Evolutionary conservation across 1,284 basidiomycete species (phyloP), one percentile per base, ranked within the genome.

Genomic region (Malassezia caprae): DNA sequence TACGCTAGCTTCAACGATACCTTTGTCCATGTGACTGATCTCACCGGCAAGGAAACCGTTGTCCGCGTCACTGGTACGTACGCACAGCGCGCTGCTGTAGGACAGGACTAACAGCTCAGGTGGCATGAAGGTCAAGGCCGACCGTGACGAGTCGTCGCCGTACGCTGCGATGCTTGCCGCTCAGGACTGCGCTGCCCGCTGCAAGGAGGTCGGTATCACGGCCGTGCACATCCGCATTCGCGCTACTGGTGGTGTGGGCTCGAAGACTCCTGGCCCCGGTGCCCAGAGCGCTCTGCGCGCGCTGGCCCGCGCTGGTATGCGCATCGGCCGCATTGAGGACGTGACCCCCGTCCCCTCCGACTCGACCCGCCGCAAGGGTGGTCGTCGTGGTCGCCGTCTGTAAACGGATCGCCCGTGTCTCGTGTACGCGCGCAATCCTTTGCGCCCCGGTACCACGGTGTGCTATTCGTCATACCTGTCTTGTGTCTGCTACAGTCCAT

Each of bases 51-150:
- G 82, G 93, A 98, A 82, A 98, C 93, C 76, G 89, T 98, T 80
- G 87, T 87, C 72, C 90, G 93, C 77, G 90, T 96, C 65, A 98
- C 93, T 67, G 91, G 90, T 86, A 61, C 68, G 81, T 79, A 28
- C 26, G 23, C 35, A 32, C 39, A 31, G 8, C 4, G 15, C 39
- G 8, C 35, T 39, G 52, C 24, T 23, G 24, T 12, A 8, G 11
- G 12, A 24, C 17, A 13, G 32, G 8, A 17, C 46, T 42, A 34
- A 35, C 51, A 26, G 6, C 17, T 49, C 60, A 87, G 87, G 88
- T 76, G 93, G 93, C 65, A 98, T 98, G 94, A 98, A 98, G 82
- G 93, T 98, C 81, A 98, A 98, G 82, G 94, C 93, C 37, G 93
- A 98, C 79, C 88, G 94, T 80, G 93, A 98, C 80, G 93, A 98